These are phyloP conservation scores for Pestalotiopsis sp. DNA, from an alignment of 2,329 filamentous ascomycete species.

Conservation along the genomic window DNA sequence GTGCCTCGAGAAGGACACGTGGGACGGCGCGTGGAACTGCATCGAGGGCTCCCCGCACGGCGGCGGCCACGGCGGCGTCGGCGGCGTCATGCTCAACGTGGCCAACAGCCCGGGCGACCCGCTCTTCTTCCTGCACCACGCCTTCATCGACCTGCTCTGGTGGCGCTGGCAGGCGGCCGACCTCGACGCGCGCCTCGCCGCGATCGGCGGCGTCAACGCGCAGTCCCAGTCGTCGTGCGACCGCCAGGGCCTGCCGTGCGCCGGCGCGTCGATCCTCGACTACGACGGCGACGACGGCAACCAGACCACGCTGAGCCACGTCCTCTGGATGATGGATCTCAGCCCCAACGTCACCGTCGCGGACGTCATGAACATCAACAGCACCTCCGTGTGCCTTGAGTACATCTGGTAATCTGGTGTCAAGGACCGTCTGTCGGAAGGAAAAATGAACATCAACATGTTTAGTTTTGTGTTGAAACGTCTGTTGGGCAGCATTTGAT, in stretches of 20 bases:
- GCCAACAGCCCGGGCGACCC: constrained; percentile 19
- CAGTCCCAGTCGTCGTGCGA: background rate
- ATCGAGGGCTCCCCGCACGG: background rate
- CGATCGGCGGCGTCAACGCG: background rate
- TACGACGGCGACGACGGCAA: background rate
- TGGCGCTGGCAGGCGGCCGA: constrained; percentile 26
- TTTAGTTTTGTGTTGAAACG: too few relatives aligned
- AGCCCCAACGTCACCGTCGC: background rate
- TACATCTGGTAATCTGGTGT: background rate
- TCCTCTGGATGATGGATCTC: background rate
- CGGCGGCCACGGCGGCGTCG: background rate
- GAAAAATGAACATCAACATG: too few relatives aligned
- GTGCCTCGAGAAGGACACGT: background rate
- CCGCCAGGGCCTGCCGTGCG: background rate
- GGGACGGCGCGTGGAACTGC: background rate
- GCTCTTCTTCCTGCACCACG: constrained; percentile 28
- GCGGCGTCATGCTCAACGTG: background rate
- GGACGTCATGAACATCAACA: background rate
- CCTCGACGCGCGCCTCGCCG: constrained; percentile 18
- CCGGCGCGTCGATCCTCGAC: background rate
- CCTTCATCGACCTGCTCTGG: constrained; percentile 27
- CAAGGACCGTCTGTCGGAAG: too few relatives aligned
- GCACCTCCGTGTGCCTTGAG: background rate
- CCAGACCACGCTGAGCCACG: background rate
- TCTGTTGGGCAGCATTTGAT: too few relatives aligned